phyloP scores from a whole-genome alignment of 1,139 yeast species.

The Taphrina confusa region DNA sequence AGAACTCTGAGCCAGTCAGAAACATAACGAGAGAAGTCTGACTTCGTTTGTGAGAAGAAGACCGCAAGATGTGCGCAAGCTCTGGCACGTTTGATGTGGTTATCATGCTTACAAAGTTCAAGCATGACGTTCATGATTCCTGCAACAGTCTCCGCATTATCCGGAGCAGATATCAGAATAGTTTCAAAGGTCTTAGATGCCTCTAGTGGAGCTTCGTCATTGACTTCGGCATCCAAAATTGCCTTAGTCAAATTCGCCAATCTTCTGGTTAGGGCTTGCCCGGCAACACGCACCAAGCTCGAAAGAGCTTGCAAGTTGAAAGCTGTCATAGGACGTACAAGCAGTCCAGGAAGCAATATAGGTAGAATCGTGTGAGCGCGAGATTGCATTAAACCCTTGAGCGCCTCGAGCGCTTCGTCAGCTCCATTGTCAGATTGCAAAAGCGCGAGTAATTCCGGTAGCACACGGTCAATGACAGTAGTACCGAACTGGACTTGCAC shows the following conservation, averaged over 20 bases:
- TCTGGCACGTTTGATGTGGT: constrained; percentile 63
- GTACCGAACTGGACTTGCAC: constrained; percentile 75
- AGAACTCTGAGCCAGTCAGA: constrained; percentile 74
- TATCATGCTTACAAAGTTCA: constrained; percentile 75
- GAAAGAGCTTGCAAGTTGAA: constrained; percentile 87
- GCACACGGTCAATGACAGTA: constrained; percentile 78
- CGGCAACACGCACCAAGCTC: constrained; percentile 88
- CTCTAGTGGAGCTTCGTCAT: constrained; percentile 54
- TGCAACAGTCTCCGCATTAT: constrained; percentile 78
- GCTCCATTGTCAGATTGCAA: constrained; percentile 63
- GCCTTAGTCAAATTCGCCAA: constrained; percentile 55
- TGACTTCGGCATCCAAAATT: constrained; percentile 71
- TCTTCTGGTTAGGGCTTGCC: constrained; percentile 68
- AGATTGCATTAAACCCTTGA: constrained; percentile 88
- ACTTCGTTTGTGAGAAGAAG: constrained; percentile 64
- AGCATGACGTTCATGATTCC: constrained; percentile 81
- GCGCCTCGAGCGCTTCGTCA: constrained; percentile 79
- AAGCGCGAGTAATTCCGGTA: constrained; percentile 77
- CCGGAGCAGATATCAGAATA: constrained; percentile 64
- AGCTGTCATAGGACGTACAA: constrained; percentile 76
- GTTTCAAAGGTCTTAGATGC: constrained; percentile 60
- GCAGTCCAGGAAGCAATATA: constrained; percentile 79
- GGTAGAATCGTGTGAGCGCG: constrained; percentile 93
- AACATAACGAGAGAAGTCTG: constrained; percentile 73
- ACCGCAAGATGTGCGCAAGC: constrained; percentile 68